phyloP scores from a whole-genome alignment of 495 filamentous ascomycete genomes.

The Massariosphaeria phaeospora region DNA sequence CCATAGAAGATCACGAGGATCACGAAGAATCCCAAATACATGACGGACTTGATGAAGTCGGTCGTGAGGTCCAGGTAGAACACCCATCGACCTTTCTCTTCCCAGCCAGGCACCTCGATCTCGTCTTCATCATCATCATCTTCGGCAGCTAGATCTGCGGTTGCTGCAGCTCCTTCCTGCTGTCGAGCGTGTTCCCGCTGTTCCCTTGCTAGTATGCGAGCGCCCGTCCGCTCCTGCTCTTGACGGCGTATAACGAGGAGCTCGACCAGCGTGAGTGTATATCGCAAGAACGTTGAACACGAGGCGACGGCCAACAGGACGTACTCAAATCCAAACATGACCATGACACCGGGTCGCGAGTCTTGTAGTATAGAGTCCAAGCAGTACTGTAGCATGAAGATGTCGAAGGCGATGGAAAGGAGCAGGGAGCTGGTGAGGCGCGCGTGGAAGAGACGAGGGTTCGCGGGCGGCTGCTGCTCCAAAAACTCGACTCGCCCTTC shows the following conservation, averaged over 20 bases:
- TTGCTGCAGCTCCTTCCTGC: constrained; percentile 38
- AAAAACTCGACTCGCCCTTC: constrained; percentile 89
- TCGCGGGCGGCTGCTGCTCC: constrained; percentile 90
- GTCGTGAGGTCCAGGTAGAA: constrained; percentile 84
- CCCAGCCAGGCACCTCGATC: constrained; percentile 92
- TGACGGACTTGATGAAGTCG: constrained; percentile 82
- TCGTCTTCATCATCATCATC: constrained; percentile 88
- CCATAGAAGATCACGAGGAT: constrained; percentile 92
- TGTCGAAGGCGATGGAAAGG: constrained; percentile 69
- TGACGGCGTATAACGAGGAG: constrained; percentile 67
- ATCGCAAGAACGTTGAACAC: constrained; percentile 69
- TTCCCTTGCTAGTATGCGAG: constrained; percentile 52
- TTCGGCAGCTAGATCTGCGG: constrained; percentile 52
- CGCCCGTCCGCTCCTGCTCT: constrained; percentile 58
- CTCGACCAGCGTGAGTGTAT: constrained; percentile 74
- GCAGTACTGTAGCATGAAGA: constrained; percentile 72
- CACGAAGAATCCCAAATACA: constrained; percentile 87
- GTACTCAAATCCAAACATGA: constrained; percentile 99
- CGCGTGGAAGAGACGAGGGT: constrained; percentile 82
- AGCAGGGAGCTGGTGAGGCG: constrained; percentile 74
- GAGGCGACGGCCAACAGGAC: constrained; percentile 78
- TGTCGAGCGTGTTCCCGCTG: constrained; percentile 49
- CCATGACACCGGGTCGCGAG: constrained; percentile 95
- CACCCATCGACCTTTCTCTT: constrained; percentile 89
- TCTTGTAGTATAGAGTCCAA: constrained; percentile 75